Base-by-base conservation (phyloP, 1,284 basidiomycete species). In the Cryptococcus hybrid region DNA sequence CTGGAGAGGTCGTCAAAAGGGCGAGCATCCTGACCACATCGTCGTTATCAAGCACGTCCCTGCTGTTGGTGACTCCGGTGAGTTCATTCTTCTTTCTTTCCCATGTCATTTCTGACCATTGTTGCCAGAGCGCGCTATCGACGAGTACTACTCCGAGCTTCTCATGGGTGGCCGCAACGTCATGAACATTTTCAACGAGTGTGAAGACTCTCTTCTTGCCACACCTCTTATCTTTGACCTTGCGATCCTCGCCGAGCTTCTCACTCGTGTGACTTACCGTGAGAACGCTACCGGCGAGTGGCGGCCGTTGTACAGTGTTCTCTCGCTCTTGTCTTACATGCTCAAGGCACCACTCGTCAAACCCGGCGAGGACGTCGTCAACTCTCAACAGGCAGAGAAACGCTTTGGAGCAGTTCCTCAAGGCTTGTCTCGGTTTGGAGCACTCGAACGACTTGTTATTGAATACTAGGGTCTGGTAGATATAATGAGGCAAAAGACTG, bases 301-400 rank as follows among this genome's bases (percentile, higher is more conserved):
- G 80, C 81, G 85, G 66, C 88, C 88, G 0, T 81, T 96, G 36
- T 91, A 96, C 83, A 84, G 88, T 9, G 89, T 96, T 55, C 82
- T 96, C 51, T 94, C 90, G 48, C 83, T 96, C 61, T 82, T 96
- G 56, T 89, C 87, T 54, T 96, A 93, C 84, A 95, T 95, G 92
- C 88, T 95, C 80, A 95, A 97, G 84, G 94, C 95, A 0, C 93
- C 95, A 35, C 85, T 97, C 67, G 93, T 96, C 81, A 98, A 98
- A 85, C 93, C 92, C 63, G 94, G 84, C 62, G 88, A 88, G 47
- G 90, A 92, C 70, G 92, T 18, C 18, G 18, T 18, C 18, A 18
- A 18, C 18, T 18, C 84, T 98, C 67, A 89, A 88, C 80, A 86
- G 94, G 76, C 95, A 99, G 83, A 86, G 93, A 73, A 90, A 92